Conservation (phyloP, 257 asterid species). For the Nicotiana sylvestris region DNA sequence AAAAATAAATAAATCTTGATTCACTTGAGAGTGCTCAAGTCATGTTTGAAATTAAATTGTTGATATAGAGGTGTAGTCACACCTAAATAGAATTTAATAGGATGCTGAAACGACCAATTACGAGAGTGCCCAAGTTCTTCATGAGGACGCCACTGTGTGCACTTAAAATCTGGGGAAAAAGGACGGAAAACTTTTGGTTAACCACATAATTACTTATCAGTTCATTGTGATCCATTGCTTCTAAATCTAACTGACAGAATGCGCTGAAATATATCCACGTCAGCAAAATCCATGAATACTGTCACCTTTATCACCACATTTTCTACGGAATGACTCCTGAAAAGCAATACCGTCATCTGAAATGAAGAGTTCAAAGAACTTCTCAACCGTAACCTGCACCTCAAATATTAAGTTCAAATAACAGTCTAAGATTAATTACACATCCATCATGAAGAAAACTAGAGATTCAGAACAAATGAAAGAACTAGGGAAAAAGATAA, state of each 20-base stretch:
- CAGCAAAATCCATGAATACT: conserved; percentile 24
- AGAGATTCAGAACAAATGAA: neutral
- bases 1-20: neutral
- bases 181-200: conserved; percentile 4
- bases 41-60: neutral
- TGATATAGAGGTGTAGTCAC: conserved; percentile 15
- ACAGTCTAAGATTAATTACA: neutral
- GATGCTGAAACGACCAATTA: conserved; percentile 85
- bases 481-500: conserved; percentile 7
- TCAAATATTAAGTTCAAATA: neutral
- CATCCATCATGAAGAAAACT: neutral
- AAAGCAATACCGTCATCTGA: conserved; percentile 63
- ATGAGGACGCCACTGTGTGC: conserved; percentile 69
- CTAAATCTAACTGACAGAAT: neutral
- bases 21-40: neutral
- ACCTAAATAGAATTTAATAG: conserved; percentile 92
- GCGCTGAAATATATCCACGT: neutral
- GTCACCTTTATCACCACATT: conserved; percentile 97
- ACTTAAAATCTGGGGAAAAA: conserved; percentile 56
- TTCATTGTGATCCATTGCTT: neutral
- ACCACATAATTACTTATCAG: neutral
- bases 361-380: conserved; percentile 70
- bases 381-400: conserved; percentile 64
- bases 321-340: conserved; percentile 65
- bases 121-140: conserved; percentile 71